phyloP scores from a whole-genome alignment of 805 yeast genomes.

The Yamadazyma philogaea region DNA sequence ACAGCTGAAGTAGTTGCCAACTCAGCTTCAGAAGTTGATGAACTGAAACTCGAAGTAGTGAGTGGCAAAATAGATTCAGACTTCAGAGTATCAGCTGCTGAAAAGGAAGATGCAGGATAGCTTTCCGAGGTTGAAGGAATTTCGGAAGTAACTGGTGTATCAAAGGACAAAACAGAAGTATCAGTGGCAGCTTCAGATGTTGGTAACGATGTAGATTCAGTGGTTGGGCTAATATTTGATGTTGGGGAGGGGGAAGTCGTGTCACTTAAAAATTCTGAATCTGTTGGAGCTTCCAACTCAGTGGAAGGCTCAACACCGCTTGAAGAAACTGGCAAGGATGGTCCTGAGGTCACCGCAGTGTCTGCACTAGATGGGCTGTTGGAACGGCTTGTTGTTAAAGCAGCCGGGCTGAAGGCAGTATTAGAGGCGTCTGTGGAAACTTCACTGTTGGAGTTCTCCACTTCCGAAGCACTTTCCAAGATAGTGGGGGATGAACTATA shows the following conservation, averaged over 20 bases:
- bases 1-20: slow-evolving; percentile 1
- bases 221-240: neutral
- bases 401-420: neutral
- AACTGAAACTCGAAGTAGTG: neutral
- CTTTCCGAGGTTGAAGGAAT: slow-evolving; percentile 2
- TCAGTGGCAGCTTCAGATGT: slow-evolving; percentile 1
- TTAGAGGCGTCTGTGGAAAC: neutral
- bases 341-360: neutral
- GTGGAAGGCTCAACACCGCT: neutral
- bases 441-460: slow-evolving; percentile 3
- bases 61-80: neutral
- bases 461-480: slow-evolving; percentile 4
- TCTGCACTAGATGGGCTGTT: neutral
- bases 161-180: neutral
- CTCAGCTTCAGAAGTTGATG: slow-evolving; percentile 6
- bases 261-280: slow-evolving; percentile 6
- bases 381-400: neutral
- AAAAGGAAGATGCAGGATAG: neutral
- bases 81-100: neutral
- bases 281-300: slow-evolving; percentile 1
- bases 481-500: neutral
- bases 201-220: neutral
- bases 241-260: slow-evolving; percentile 4
- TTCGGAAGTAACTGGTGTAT: neutral
- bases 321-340: neutral